Conservation (phyloP, 1,284 basidiomycete genomes). For the Cryptococcus wingfieldii region DNA sequence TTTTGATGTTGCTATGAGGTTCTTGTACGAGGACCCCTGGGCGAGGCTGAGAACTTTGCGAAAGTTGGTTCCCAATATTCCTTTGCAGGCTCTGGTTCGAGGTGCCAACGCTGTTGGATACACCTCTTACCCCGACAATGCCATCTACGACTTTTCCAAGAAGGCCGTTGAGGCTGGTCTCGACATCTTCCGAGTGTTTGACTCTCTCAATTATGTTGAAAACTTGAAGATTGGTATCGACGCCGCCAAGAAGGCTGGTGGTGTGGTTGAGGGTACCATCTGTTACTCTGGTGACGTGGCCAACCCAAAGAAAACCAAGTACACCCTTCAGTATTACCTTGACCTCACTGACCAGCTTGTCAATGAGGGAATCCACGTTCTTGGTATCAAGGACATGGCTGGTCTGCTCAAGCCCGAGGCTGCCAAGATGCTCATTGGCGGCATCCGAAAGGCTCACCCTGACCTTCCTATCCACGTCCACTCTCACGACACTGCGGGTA, state of each 20-base stretch:
- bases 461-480: slow-evolving; percentile 99
- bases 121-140: slow-evolving; percentile 98
- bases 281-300: slow-evolving; percentile 99
- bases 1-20: slow-evolving; percentile 99
- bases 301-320: slow-evolving; percentile 92
- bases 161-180: slow-evolving; percentile 97
- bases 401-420: slow-evolving; percentile 94
- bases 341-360: slow-evolving; percentile 94
- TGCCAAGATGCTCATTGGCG: slow-evolving; percentile 83
- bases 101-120: slow-evolving; percentile 99
- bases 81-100: slow-evolving; percentile 95
- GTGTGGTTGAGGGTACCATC: slow-evolving; percentile 95
- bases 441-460: slow-evolving; percentile 92
- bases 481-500: slow-evolving; percentile 99
- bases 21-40: slow-evolving; percentile 99
- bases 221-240: slow-evolving; percentile 96
- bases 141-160: slow-evolving; percentile 98
- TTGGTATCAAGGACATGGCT: slow-evolving; percentile 99
- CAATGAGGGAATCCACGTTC: slow-evolving; percentile 90
- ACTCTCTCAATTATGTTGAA: slow-evolving; percentile 97
- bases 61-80: slow-evolving; percentile 97
- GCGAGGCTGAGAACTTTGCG: slow-evolving; percentile 91
- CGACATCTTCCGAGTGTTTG: slow-evolving; percentile 99
- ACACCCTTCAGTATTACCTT: slow-evolving; percentile 96
- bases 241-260: slow-evolving; percentile 98